Percentiles rank a stretch among this genome's conserved stretches.
phyloP scores from a whole-genome alignment of 139 green algal genomes.

The Deuterostichococcus epilithicus region DNA sequence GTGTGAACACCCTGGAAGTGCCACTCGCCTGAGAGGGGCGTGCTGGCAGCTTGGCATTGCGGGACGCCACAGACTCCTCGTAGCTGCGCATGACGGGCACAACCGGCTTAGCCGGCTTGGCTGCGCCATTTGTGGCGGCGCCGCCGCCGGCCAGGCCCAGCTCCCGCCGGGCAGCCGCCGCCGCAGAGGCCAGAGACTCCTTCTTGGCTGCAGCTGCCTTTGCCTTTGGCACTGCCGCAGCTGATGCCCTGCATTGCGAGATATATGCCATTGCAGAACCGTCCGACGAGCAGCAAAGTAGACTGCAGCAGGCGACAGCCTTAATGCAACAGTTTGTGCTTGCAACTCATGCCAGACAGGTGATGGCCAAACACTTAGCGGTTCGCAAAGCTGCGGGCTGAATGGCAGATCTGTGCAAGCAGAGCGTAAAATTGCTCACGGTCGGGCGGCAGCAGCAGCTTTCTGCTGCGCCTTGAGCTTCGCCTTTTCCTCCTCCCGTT shows the following conservation, averaged over 20 bases:
- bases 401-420: neutral
- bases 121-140: neutral
- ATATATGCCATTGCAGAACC: too few species aligned
- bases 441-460: constrained; percentile 17
- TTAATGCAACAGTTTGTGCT: too few species aligned
- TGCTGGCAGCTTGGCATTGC: neutral
- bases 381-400: constrained; percentile 6
- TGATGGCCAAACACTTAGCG: constrained; percentile 12
- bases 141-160: too few species aligned
- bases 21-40: neutral
- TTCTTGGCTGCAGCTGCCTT: constrained; percentile 17
- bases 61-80: neutral
- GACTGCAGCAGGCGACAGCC: too few species aligned
- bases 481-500: neutral
- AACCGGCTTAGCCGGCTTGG: neutral
- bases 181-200: neutral
- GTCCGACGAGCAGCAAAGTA: too few species aligned
- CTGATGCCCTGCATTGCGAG: constrained; percentile 14
- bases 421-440: constrained; percentile 17
- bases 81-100: neutral
- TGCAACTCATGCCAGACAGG: too few species aligned
- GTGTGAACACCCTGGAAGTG: neutral
- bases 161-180: constrained; percentile 8
- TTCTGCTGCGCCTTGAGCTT: constrained; percentile 8
- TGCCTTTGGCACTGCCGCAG: constrained; percentile 13